Evolutionary conservation across 371 early-diverging fungal genomes (phyloP), one percentile per base, ranked within the genome.

Genomic region (Amoeboaphelidium occidentale): DNA sequence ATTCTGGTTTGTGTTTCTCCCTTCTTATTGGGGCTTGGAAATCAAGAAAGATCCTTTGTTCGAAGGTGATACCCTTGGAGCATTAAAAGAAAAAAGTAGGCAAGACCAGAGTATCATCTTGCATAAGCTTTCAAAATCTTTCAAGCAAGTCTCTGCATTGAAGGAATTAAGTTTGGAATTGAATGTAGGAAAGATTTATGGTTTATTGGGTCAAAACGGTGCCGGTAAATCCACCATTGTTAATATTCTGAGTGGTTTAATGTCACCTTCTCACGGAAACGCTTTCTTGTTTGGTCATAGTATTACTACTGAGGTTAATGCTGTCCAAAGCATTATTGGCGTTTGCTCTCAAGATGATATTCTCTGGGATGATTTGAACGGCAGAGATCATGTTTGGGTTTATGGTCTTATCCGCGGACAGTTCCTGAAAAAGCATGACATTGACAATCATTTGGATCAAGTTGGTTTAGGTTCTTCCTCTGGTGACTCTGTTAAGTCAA

Each of bases 161-260:
- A 32, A 32, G 39, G 10, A 6, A 32, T 32, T 32, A 6, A 10
- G 17, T 32, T 17, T 32, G 39, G 10, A 17, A 10, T 10, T 32
- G 39, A 17, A 6, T 6, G 17, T 10, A 32, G 39, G 39, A 10
- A 17, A 32, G 39, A 45, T 46, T 4, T 46, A 23, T 25, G 47
- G 47, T 23, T 26, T 46, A 20, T 25, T 61, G 49, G 64, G 64
- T 6, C 50, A 54, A 22, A 61, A 57, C 46, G 64, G 64, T 47
- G 43, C 52, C 39, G 58, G 61, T 32, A 64, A 64, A 47, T 49
- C 61, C 25, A 61, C 61, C 13, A 45, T 64, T 13, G 47, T 64
- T 41, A 48, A 55, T n/a, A 27, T 45, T 13, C 32, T 61, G 3
- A 39, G 39, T 1, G 64, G 64, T n/a, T 21, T 27, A 12, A 27